Base-by-base conservation (phyloP, 1,139 yeast species). In the Suhomyces choctaworum region DNA sequence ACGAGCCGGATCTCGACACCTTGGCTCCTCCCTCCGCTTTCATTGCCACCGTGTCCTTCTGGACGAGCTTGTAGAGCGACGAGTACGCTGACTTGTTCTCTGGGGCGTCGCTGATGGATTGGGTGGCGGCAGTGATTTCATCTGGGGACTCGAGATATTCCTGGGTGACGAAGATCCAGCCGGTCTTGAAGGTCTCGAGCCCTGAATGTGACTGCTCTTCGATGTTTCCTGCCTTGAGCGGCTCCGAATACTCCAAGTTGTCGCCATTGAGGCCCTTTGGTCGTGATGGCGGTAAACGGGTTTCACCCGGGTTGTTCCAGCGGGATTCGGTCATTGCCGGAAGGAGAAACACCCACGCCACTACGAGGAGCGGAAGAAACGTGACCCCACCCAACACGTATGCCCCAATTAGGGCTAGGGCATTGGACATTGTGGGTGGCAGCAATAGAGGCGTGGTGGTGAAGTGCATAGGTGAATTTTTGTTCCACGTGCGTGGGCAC, bases 111-210 rank as follows among this genome's bases (percentile, higher is more conserved):
- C 60, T 59, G 7, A 63, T 62, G 16, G 66, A 53, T 35, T 61
- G 69, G 2, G 73, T 60, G 12, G 58, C 47, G 2, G 66, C 47
- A 10, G 58, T 47, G 37, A 63, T 54, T 27, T 66, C 68, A 37
- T 68, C 66, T 19, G 64, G 47, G 27, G 75, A 59, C 42, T 76
- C 77, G 29, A 80, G 66, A 50, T 83, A 87, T 47, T 85, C 92
- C 41, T 80, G 80, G 0, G 96, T 86, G 7, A 89, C 88, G 3
- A 84, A 78, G 4, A 90, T 61, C 95, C 96, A 88, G 2, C 96
- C 96, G 9, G 78, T 62, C 52, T 76, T 80, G 48, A 69, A 76
- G 0, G 88, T 74, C 23, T 80, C 78, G 5, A 84, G 76, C 2
- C 94, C 95, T 2, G 77, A 60, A 17, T 71, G 70, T 28, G 65